Conservation (phyloP, 2,329 filamentous ascomycete species). For the Lachnellula cervina region DNA sequence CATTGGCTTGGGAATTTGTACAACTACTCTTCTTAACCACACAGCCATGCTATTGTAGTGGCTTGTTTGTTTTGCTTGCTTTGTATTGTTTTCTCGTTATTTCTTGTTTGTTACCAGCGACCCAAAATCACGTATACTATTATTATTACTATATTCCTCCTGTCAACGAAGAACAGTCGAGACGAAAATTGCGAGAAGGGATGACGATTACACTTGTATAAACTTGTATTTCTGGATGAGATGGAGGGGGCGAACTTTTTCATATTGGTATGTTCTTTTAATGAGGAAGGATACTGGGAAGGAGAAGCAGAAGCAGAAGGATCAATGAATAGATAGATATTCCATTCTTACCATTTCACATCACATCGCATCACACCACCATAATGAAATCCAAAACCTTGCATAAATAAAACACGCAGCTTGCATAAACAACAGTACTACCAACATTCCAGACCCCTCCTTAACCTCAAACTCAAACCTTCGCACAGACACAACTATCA, state of each 20-base stretch:
- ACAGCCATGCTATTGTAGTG: background rate
- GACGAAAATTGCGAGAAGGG: background rate
- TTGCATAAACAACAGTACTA: background rate
- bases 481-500: background rate
- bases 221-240: background rate
- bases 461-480: background rate
- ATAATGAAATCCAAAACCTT: background rate
- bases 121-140: background rate
- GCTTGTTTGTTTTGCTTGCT: background rate
- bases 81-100: background rate
- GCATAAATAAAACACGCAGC: background rate
- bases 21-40: conserved; percentile 26
- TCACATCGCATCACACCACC: background rate
- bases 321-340: background rate
- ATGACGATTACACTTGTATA: background rate
- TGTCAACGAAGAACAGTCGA: conserved; percentile 1
- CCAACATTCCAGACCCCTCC: background rate
- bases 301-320: background rate
- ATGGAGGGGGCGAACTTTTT: background rate
- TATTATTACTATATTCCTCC: background rate
- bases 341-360: background rate
- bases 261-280: background rate
- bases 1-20: conserved; percentile 12
- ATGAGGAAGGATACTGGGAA: background rate
- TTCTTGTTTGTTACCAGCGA: background rate